Conservation (phyloP, 2,329 filamentous ascomycete species). For the Pestalotiopsis sp. region DNA sequence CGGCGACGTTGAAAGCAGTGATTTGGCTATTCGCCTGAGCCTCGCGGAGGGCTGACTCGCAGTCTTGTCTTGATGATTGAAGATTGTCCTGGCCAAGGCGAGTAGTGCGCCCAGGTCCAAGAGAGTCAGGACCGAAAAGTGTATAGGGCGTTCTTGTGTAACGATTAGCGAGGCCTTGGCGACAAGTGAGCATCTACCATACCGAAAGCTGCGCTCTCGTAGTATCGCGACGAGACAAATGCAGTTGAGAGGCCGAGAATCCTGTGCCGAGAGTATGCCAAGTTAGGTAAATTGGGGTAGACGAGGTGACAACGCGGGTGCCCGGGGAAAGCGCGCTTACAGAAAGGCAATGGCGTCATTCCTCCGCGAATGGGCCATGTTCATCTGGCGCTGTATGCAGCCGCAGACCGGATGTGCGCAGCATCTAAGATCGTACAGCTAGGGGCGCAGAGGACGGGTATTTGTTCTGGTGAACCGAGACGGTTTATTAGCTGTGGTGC, state of each 20-base stretch:
- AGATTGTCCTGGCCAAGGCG: conserved; percentile 15
- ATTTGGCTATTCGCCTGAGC: not conserved
- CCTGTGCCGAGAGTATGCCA: conserved; percentile 14
- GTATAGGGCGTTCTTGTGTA: conserved; percentile 32
- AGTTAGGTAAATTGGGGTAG: conserved; percentile 9
- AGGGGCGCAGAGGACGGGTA: not conserved
- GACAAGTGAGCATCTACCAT: conserved; percentile 15
- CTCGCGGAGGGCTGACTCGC: conserved; percentile 7
- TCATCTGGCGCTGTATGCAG: not conserved
- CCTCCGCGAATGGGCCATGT: not conserved
- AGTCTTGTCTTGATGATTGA: conserved; percentile 12
- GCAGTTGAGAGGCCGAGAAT: conserved; percentile 21
- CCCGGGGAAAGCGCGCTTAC: not conserved
- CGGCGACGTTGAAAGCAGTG: conserved; percentile 16
- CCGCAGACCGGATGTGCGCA: not conserved
- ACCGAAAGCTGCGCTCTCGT: conserved; percentile 37
- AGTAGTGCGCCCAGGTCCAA: conserved; percentile 23
- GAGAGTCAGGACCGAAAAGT: conserved; percentile 32
- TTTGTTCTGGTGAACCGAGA: too few species aligned
- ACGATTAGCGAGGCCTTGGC: not conserved
- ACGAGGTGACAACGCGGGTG: not conserved
- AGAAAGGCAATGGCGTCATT: not conserved
- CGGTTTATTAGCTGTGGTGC: not conserved
- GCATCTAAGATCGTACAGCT: not conserved
- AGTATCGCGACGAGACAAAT: conserved; percentile 32